Conservation (phyloP, 2,329 filamentous ascomycete species). For the Alternaria rosae region DNA sequence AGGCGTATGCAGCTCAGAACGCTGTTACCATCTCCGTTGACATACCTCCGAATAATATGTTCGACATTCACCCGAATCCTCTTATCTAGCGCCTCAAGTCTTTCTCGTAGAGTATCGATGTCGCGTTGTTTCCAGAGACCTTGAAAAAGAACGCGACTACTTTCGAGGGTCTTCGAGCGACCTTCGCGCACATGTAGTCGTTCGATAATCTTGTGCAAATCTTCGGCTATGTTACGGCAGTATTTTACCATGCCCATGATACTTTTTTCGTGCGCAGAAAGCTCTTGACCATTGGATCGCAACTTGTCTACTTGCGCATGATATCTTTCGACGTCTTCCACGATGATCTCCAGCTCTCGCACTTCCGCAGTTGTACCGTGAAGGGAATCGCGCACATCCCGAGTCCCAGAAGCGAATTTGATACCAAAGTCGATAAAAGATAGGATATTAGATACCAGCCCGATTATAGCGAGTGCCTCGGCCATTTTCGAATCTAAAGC, state of each 20-base stretch:
- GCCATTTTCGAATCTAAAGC: not conserved
- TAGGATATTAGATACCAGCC: not conserved
- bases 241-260: not conserved
- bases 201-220: not conserved
- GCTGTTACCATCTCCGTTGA: not conserved
- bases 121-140: not conserved
- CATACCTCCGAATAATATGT: not conserved
- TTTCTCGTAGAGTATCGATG: not conserved
- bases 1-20: not conserved
- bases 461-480: not conserved
- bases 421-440: not conserved
- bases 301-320: fast-evolving
- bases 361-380: not conserved
- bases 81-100: not conserved
- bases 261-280: not conserved
- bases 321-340: not conserved
- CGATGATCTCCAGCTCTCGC: not conserved
- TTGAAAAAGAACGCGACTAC: not conserved
- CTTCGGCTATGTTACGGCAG: not conserved
- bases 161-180: not conserved
- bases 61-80: not conserved
- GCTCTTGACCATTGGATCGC: not conserved
- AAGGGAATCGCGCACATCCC: not conserved
- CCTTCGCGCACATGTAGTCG: not conserved
- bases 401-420: not conserved